These are phyloP conservation scores for Lipomyces anomalus DNA, from an alignment of 805 yeast genomes.

Conservation along the genomic window DNA sequence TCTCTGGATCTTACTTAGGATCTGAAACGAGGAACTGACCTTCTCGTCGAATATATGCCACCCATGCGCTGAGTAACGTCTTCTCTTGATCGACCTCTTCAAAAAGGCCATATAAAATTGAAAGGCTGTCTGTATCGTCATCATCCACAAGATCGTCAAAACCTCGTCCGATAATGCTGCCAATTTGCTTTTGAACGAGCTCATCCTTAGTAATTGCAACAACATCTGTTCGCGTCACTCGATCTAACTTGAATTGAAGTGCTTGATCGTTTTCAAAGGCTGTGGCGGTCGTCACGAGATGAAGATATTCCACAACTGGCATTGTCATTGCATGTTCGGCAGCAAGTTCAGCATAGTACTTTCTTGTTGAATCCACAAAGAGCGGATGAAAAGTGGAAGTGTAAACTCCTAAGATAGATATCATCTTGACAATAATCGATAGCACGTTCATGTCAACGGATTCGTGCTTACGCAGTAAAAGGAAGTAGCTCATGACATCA, in stretches of 20 bases:
- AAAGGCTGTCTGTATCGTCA: constrained; percentile 8
- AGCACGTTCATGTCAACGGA: background rate
- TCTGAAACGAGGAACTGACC: constrained; percentile 19
- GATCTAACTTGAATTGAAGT: constrained; percentile 4
- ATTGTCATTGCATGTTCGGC: constrained; percentile 3
- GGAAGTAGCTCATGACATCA: constrained; percentile 10
- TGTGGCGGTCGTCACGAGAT: constrained; percentile 1
- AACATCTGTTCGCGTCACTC: constrained; percentile 10
- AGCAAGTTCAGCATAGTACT: constrained; percentile 11
- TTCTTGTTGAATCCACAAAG: constrained; percentile 9
- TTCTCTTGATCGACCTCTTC: constrained; percentile 5
- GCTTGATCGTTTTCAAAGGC: constrained; percentile 17
- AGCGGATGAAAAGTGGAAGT: constrained; percentile 11
- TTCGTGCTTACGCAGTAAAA: constrained; percentile 6
- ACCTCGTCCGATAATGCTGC: constrained; percentile 9
- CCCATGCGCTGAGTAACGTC: constrained; percentile 11
- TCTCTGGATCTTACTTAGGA: constrained; percentile 14
- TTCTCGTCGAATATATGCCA: constrained; percentile 14
- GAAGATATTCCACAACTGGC: constrained; percentile 14
- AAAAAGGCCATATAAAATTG: constrained; percentile 8
- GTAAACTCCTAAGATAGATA: constrained; percentile 13
- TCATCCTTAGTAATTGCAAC: constrained; percentile 6
- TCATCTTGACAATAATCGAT: constrained; percentile 8
- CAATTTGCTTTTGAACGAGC: constrained; percentile 6
- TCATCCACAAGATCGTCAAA: constrained; percentile 11